Evolutionary conservation across 1,284 basidiomycete genomes (phyloP), one percentile per base, ranked within the genome.

Genomic region (Trametes pubescens): DNA sequence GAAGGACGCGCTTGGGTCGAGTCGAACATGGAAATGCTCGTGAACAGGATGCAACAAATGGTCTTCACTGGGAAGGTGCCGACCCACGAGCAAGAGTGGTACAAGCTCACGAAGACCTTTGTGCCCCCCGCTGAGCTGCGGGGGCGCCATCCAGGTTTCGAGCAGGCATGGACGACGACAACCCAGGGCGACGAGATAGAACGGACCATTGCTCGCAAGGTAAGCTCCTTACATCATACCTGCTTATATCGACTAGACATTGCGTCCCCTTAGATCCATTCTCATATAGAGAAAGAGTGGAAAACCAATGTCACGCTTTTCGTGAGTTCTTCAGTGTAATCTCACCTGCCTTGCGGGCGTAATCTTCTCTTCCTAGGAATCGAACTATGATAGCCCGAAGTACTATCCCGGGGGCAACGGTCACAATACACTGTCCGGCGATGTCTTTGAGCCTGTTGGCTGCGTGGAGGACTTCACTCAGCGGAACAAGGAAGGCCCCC

Each of bases 231-330:
- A 16, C 8, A 5, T 6, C 21, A 11, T n/a, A 26, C 32, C 8
- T 38, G 5, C 16, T 22, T 13, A 44, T 38, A 29, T 57, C 16
- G 16, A n/a, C 7, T 13, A n/a, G 64, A 26, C 59, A 38, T 59
- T 24, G 22, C 16, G 18, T 43, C 18, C 18, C 2, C 3, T 5
- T 13, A 52, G 51, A 38, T 52, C 22, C 3, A 37, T 16, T 35
- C n/a, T 1, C 57, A 67, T 13, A 59, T 67, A 16, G 53, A 59
- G 34, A 49, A 37, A 3, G 46, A 60, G 0, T 67, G 65, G 65
- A 52, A 62, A 57, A 49, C 65, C 5, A 67, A 67, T 51, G 47
- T 62, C 35, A 64, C 65, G 3, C 53, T 67, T 9, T 62, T 64
- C 37, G 65, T 64, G 26, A 6, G 46, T 48, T 3, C 22, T 5